Percentiles rank a stretch among this genome's conserved stretches.
Evolutionary conservation across 179 eudicot genomes (phyloP).

Genomic region (Drosera spatulata): DNA sequence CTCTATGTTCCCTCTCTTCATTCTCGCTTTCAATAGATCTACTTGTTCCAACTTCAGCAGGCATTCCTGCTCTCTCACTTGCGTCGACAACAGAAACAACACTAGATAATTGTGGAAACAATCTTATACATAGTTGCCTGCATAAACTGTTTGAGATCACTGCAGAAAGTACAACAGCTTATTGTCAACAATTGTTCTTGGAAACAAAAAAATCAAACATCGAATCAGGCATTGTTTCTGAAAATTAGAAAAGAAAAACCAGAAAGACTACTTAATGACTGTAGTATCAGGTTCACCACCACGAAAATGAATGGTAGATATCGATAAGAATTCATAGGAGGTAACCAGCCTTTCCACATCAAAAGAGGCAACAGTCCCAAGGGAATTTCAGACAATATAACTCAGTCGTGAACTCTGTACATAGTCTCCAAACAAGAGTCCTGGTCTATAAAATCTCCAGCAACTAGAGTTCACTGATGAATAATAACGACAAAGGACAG

Average conservation of each 20-base stretch:
- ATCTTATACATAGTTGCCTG: slow-evolving; percentile 51
- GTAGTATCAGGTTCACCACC: no score
- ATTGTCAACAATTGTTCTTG: background rate
- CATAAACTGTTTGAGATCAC: slow-evolving; percentile 50
- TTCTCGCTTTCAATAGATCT: slow-evolving; percentile 29
- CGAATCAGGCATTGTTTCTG: background rate
- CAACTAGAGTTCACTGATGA: background rate
- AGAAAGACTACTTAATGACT: no score
- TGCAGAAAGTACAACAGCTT: slow-evolving; percentile 20
- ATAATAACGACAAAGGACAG: background rate
- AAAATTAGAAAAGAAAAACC: background rate
- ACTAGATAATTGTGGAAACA: slow-evolving; percentile 50
- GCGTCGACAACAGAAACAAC: slow-evolving; percentile 24
- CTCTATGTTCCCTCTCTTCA: slow-evolving; percentile 41
- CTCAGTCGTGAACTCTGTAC: no score
- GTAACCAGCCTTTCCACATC: no score
- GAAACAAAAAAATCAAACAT: background rate
- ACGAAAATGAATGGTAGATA: no score
- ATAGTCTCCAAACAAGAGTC: no score
- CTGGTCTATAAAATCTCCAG: no score
- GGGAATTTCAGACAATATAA: no score
- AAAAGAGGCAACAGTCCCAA: no score
- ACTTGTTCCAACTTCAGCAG: slow-evolving; percentile 29
- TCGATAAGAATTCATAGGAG: no score
- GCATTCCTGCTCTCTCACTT: slow-evolving; percentile 9